A percentile compares a stretch with the other conserved stretches of the same genome.
phyloP scores from a whole-genome alignment of 345 rosid species.

The Kernera saxatilis region DNA sequence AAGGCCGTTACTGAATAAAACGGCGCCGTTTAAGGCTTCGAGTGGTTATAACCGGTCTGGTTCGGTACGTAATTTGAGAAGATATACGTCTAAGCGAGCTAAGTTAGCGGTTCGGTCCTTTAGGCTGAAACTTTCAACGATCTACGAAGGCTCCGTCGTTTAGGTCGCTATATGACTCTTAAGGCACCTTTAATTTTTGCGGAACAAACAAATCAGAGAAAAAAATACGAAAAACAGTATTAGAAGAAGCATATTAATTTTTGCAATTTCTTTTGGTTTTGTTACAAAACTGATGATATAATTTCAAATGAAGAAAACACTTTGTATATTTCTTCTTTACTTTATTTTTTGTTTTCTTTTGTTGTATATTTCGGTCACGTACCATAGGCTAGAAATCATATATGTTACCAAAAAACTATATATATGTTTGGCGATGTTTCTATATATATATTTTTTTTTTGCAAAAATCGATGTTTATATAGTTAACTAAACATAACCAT shows the following conservation, averaged over 20 bases:
- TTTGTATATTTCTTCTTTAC: not conserved
- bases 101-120: slow-evolving; percentile 77
- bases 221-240: not conserved
- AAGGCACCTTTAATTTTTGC: not conserved
- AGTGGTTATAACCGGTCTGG: slow-evolving; percentile 43
- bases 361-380: slow-evolving; percentile 2
- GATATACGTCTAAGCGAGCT: slow-evolving; percentile 56
- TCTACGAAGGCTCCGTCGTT: slow-evolving; percentile 61
- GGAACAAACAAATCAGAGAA: not conserved
- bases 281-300: not conserved
- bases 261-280: not conserved
- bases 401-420: not conserved
- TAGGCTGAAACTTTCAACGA: slow-evolving; percentile 57
- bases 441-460: too few species aligned
- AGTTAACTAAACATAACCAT: not conserved
- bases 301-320: not conserved
- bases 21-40: slow-evolving; percentile 3
- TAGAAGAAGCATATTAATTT: not conserved
- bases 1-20: not conserved
- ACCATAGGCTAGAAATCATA: not conserved
- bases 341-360: not conserved
- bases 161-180: not conserved
- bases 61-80: slow-evolving; percentile 51
- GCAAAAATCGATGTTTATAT: too few species aligned
- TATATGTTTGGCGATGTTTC: not conserved